Evolutionary conservation across 192 early-diverging fungal species (phyloP), one percentile per base, ranked within the genome.

Genomic region (Phycomyces blakesleeanus): DNA sequence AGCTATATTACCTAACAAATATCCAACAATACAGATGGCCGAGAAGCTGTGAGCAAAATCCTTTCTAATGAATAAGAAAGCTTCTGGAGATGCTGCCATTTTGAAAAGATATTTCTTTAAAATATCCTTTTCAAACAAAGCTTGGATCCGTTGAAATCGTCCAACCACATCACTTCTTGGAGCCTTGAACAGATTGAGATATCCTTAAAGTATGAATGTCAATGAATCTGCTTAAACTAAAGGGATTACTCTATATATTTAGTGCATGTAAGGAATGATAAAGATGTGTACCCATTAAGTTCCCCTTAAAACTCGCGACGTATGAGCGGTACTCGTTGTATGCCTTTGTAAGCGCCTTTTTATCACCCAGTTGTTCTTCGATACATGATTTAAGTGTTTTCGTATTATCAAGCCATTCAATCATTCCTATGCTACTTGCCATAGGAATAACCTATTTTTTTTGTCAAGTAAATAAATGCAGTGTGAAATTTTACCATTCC

Each of bases 341-440:
- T 2, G 77, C 72, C 40, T 67, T 70, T 20, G 22, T 55, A 34
- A 81, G 72, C 5, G 67, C 55, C 15, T 79, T 77, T 25, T 82
- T 77, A 51, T 64, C 77, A 3, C 55, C 52, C 0, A 83, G 47
- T 40, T 80, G 79, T 20, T 76, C 72, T 47, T 79, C 75, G 49
- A 92, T 77, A 58, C 87, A 91, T 21, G 63, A 69, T 5, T 83
- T 77, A 8, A 91, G 60, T 0, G 91, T 84, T 40, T 80, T 85
- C 1, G 91, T 92, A 52, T 89, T 74, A 42, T 84, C 75, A 1
- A 91, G 78, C 91, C 91, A 92, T 70, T 92, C 89, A 58, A 92
- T 75, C 12, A 91, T 79, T 57, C 91, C 91, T 7, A 92, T 72
- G 15, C 67, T 75, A 9, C 71, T 68, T 2, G 82, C 74, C 79